phyloP scores from a whole-genome alignment of 2,329 filamentous ascomycete genomes.

The Mycosphaerelloides madeirae region DNA sequence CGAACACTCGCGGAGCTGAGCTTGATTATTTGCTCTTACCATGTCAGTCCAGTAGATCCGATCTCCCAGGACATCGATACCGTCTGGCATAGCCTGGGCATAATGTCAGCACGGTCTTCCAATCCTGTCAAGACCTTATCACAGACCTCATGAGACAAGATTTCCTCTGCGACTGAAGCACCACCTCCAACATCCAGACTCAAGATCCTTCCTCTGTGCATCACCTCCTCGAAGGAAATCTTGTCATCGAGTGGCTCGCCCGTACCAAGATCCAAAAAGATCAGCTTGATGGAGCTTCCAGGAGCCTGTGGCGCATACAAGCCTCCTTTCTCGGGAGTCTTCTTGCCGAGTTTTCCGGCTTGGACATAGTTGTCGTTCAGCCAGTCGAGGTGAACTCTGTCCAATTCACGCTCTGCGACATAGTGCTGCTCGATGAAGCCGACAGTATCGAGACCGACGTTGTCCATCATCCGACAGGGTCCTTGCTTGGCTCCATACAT shows the following conservation, averaged over 20 bases:
- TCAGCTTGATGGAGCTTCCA: conserved; percentile 11
- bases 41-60: conserved; percentile 33
- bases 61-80: conserved; percentile 27
- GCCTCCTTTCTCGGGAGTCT: conserved; percentile 14
- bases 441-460: conserved; percentile 51
- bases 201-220: neutral
- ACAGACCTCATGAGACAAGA: too few species aligned
- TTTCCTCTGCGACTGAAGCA: conserved; percentile 4
- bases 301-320: conserved; percentile 2
- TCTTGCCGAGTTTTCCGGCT: conserved; percentile 43
- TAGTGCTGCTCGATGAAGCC: conserved; percentile 52
- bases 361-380: conserved; percentile 44
- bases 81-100: conserved; percentile 24
- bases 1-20: too few species aligned
- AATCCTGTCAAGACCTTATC: too few species aligned
- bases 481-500: conserved; percentile 17
- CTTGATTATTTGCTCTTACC: neutral
- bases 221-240: conserved; percentile 5
- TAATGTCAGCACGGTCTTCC: too few species aligned
- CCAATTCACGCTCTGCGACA: conserved; percentile 45
- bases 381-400: conserved; percentile 39
- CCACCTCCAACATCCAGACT: conserved; percentile 1
- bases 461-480: conserved; percentile 44
- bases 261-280: conserved; percentile 17
- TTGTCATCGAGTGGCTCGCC: conserved; percentile 12